Percentiles rank a stretch among this genome's conserved stretches.
These are phyloP conservation scores for Citrus reticulata DNA, from an alignment of 345 rosid species.

Conservation along the genomic window DNA sequence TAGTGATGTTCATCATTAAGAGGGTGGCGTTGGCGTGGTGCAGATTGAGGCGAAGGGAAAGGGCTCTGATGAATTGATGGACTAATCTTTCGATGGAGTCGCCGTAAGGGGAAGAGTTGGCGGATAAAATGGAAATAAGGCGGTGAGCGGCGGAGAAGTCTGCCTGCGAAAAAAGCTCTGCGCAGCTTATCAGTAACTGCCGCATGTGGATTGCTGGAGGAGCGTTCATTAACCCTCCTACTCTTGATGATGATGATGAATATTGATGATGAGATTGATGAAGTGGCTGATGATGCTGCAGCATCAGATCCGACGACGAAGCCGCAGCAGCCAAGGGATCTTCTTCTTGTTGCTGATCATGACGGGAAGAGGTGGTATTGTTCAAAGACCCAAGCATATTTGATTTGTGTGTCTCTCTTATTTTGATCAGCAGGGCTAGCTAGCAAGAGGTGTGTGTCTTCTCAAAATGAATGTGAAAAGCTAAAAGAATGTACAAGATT, in stretches of 20 bases:
- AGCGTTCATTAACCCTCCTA: neutral
- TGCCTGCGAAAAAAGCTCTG: slow-evolving; percentile 63
- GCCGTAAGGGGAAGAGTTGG: slow-evolving; percentile 68
- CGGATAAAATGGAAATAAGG: slow-evolving; percentile 48
- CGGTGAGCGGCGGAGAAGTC: slow-evolving; percentile 74
- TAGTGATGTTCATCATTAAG: slow-evolving; percentile 7
- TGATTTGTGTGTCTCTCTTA: neutral
- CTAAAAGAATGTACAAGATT: neutral
- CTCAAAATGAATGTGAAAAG: neutral
- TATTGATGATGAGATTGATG: too few species aligned
- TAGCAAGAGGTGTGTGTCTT: neutral
- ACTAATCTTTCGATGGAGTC: slow-evolving; percentile 74
- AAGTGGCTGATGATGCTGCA: neutral
- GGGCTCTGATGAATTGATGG: slow-evolving; percentile 74
- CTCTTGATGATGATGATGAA: too few species aligned
- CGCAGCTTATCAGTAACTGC: slow-evolving; percentile 65
- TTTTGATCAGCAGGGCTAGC: too few species aligned
- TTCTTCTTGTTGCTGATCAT: slow-evolving; percentile 31
- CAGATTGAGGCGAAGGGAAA: slow-evolving; percentile 61
- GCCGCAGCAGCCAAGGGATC: slow-evolving; percentile 20
- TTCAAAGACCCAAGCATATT: slow-evolving; percentile 27
- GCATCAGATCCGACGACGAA: slow-evolving; percentile 26
- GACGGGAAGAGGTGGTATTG: slow-evolving; percentile 16
- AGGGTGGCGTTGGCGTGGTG: slow-evolving; percentile 17
- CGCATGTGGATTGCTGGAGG: slow-evolving; percentile 53